A percentile compares a stretch with the other conserved stretches of the same genome.
These are phyloP conservation scores for Lasiodiplodia theobromae DNA, from an alignment of 2,329 filamentous ascomycete genomes.

Conservation along the genomic window DNA sequence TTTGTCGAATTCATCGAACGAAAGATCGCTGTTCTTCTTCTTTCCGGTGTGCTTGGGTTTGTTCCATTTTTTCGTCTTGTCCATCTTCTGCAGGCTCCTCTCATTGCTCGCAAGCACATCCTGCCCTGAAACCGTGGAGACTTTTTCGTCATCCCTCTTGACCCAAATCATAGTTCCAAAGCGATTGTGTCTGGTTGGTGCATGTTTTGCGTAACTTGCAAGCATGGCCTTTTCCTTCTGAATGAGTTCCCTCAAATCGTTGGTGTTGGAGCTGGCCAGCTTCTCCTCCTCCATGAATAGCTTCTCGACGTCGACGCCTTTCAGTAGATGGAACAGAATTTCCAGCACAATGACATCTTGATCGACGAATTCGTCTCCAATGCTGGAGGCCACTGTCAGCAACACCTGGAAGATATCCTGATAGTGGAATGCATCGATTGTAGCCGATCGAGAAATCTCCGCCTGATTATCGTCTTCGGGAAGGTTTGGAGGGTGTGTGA, in stretches of 20 bases:
- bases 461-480: slow-evolving; percentile 87
- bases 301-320: slow-evolving; percentile 83
- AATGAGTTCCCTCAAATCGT: slow-evolving; percentile 77
- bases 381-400: slow-evolving; percentile 87
- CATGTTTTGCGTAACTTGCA: slow-evolving; percentile 75
- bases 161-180: slow-evolving; percentile 99
- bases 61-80: slow-evolving; percentile 87
- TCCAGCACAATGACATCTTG: slow-evolving; percentile 92
- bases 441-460: slow-evolving; percentile 84
- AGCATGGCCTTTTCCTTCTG: slow-evolving; percentile 86
- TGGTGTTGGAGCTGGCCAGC: slow-evolving; percentile 70
- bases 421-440: slow-evolving; percentile 86
- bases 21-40: slow-evolving; percentile 43
- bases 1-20: slow-evolving; percentile 74
- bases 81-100: slow-evolving; percentile 83
- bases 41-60: slow-evolving; percentile 68
- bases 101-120: slow-evolving; percentile 78
- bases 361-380: slow-evolving; percentile 89
- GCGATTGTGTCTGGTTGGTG: slow-evolving; percentile 86
- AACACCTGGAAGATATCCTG: slow-evolving; percentile 90
- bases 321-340: slow-evolving; percentile 89
- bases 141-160: slow-evolving; percentile 82
- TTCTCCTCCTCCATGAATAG: slow-evolving; percentile 85
- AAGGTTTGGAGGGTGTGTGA: slow-evolving; percentile 74
- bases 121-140: slow-evolving; percentile 88